phyloP scores from a whole-genome alignment of 169 alveolate species.

The Eimeria sp. region DNA sequence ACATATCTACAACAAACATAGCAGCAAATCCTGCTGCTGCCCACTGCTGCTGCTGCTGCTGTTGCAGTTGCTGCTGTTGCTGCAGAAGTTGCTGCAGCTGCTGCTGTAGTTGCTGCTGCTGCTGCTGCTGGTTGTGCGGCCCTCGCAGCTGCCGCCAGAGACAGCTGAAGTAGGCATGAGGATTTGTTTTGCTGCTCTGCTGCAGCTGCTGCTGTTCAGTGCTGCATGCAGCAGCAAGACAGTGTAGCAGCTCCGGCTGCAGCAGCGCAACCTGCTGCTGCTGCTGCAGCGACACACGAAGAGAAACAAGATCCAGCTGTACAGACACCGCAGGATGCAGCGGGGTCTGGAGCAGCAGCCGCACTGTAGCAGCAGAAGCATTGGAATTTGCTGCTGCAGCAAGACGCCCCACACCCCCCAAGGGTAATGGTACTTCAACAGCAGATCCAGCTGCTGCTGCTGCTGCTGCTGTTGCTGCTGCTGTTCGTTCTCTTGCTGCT shows the following conservation, averaged over 20 bases:
- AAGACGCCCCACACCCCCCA: not conserved
- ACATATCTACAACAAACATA: too few species aligned
- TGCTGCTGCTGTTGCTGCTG: too few species aligned
- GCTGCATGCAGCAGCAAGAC: too few species aligned
- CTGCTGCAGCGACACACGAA: slow-evolving; percentile 13
- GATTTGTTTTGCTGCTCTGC: too few species aligned
- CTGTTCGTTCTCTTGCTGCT: not conserved
- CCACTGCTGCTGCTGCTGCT: slow-evolving; percentile 5
- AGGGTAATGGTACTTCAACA: not conserved
- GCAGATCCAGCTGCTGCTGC: slow-evolving; percentile 3
- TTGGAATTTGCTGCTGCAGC: not conserved
- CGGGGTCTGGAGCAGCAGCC: slow-evolving; percentile 37
- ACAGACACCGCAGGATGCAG: slow-evolving; percentile 18
- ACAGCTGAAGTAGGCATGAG: too few species aligned
- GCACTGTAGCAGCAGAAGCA: not conserved
- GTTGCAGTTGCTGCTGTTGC: slow-evolving; percentile 6
- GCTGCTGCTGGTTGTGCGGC: too few species aligned
- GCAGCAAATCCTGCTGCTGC: too few species aligned
- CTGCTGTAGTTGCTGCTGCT: not conserved
- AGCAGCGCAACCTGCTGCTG: slow-evolving; percentile 23
- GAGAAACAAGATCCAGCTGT: not conserved
- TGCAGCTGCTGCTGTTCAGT: too few species aligned
- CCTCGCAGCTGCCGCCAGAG: too few species aligned
- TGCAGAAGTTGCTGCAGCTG: not conserved
- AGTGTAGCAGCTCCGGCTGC: not conserved